phyloP scores from a whole-genome alignment of 2,329 filamentous ascomycete genomes.

The Pseudogymnoascus sp. region DNA sequence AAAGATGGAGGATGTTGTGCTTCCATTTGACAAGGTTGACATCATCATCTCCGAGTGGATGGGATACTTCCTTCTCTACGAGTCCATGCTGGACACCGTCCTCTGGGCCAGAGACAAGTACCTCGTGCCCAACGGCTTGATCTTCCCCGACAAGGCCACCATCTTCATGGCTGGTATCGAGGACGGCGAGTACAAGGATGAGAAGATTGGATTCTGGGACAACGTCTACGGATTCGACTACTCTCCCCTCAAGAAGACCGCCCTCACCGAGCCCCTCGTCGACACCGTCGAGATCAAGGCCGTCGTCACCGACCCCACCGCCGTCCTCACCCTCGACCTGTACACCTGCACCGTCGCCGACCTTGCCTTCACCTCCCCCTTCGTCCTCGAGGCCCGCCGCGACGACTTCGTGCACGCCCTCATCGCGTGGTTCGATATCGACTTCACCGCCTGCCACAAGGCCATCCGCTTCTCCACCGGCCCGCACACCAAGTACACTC shows the following conservation, averaged over 20 bases:
- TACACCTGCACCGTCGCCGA: constrained; percentile 82
- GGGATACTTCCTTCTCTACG: constrained; percentile 98
- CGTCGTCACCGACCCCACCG: constrained; percentile 82
- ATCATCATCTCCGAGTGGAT: constrained; percentile 99
- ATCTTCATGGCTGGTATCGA: constrained; percentile 96
- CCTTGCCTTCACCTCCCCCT: constrained; percentile 74
- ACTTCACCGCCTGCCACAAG: constrained; percentile 98
- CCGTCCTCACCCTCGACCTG: constrained; percentile 81
- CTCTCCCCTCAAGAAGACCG: constrained; percentile 84
- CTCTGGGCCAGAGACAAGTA: constrained; percentile 93
- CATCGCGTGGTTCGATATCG: constrained; percentile 98
- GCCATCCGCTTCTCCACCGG: constrained; percentile 94
- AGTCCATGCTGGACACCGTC: constrained; percentile 98
- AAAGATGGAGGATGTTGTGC: constrained; percentile 97
- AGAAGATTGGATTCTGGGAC: constrained; percentile 99
- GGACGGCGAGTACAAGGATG: constrained; percentile 98
- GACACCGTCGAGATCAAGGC: constrained; percentile 98
- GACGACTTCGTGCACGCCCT: constrained; percentile 95
- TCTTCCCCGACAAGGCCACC: constrained; percentile 98
- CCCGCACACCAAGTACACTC: constrained; percentile 96
- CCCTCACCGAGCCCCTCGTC: constrained; percentile 90
- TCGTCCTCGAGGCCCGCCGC: constrained; percentile 68
- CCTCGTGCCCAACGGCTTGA: constrained; percentile 76
- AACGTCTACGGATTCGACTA: constrained; percentile 99
- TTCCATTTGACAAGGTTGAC: constrained; percentile 92